Evolutionary conservation across 1,139 yeast species (phyloP).

Genomic region (Candida tropicalis): DNA sequence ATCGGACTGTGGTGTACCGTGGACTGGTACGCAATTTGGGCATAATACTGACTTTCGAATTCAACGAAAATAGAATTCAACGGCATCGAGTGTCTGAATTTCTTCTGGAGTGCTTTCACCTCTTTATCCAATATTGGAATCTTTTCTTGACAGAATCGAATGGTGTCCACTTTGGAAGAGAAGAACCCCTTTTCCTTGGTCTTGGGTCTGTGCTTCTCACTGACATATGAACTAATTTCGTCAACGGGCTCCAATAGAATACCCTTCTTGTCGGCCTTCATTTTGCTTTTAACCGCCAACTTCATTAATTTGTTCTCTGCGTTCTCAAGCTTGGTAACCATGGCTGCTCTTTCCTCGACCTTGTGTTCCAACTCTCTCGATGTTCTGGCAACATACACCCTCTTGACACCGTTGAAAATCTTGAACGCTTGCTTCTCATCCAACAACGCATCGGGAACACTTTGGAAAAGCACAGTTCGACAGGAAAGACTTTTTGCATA

Average conservation of each 20-base stretch:
- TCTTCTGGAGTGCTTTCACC: constrained; percentile 53
- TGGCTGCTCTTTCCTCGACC: constrained; percentile 61
- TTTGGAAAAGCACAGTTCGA: constrained; percentile 77
- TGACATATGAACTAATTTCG: constrained; percentile 66
- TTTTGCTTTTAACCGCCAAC: constrained; percentile 60
- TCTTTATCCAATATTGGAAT: constrained; percentile 58
- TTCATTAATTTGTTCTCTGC: constrained; percentile 65
- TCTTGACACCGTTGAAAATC: constrained; percentile 68
- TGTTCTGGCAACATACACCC: constrained; percentile 76
- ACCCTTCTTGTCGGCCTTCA: constrained; percentile 67
- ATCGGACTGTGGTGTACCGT: constrained; percentile 56
- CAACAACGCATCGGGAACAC: constrained; percentile 71
- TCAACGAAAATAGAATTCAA: constrained; percentile 67
- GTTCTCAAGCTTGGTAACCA: constrained; percentile 66
- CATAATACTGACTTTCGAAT: constrained; percentile 68
- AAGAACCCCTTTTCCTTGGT: constrained; percentile 60
- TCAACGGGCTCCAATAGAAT: constrained; percentile 47
- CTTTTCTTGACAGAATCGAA: constrained; percentile 57
- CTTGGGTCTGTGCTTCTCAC: constrained; percentile 76
- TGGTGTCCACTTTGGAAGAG: constrained; percentile 59
- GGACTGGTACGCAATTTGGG: constrained; percentile 71
- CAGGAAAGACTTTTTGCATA: constrained; percentile 75
- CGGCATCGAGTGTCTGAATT: constrained; percentile 45
- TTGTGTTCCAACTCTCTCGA: constrained; percentile 58
- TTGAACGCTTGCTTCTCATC: constrained; percentile 63